These are phyloP conservation scores for Lablab purpureus DNA, from an alignment of 306 rosid genomes.

Conservation along the genomic window DNA sequence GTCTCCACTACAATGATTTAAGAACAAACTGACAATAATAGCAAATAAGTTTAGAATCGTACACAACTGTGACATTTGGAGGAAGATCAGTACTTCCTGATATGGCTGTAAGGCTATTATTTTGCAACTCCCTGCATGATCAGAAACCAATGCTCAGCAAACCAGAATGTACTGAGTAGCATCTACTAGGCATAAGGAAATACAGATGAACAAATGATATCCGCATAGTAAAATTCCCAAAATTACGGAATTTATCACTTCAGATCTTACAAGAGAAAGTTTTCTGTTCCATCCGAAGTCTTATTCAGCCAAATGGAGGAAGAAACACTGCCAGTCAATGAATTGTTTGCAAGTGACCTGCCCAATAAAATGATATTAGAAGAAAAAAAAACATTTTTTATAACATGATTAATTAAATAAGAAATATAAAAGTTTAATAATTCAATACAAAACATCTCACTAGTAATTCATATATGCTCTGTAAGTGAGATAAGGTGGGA, in stretches of 20 bases:
- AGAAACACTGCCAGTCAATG: slow-evolving; percentile 66
- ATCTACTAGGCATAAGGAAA: neutral
- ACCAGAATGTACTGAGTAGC: slow-evolving; percentile 8
- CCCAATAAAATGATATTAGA: slow-evolving; percentile 42
- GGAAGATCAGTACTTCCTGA: slow-evolving; percentile 63
- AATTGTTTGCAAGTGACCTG: slow-evolving; percentile 93
- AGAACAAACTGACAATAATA: slow-evolving; percentile 28
- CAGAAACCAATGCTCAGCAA: slow-evolving; percentile 39
- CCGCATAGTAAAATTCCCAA: slow-evolving; percentile 30
- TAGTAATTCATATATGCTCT: slow-evolving; percentile 28
- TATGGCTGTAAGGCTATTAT: slow-evolving; percentile 64
- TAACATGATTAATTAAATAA: slow-evolving; percentile 27
- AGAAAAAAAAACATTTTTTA: slow-evolving; percentile 27
- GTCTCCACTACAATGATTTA: slow-evolving; percentile 21
- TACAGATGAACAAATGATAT: slow-evolving; percentile 12
- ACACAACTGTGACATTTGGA: slow-evolving; percentile 79
- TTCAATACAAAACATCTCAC: neutral
- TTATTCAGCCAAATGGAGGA: slow-evolving; percentile 74
- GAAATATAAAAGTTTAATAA: slow-evolving; percentile 6
- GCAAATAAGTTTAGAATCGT: slow-evolving; percentile 51
- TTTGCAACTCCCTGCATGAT: slow-evolving; percentile 81
- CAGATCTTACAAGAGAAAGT: slow-evolving; percentile 69
- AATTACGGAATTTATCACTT: slow-evolving; percentile 35
- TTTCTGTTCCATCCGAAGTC: slow-evolving; percentile 49
- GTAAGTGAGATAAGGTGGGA: slow-evolving; percentile 13